Percentiles rank a stretch among this genome's conserved stretches.
Evolutionary conservation across 169 alveolate species (phyloP).

Genomic region (Plasmodium reichenowi): DNA sequence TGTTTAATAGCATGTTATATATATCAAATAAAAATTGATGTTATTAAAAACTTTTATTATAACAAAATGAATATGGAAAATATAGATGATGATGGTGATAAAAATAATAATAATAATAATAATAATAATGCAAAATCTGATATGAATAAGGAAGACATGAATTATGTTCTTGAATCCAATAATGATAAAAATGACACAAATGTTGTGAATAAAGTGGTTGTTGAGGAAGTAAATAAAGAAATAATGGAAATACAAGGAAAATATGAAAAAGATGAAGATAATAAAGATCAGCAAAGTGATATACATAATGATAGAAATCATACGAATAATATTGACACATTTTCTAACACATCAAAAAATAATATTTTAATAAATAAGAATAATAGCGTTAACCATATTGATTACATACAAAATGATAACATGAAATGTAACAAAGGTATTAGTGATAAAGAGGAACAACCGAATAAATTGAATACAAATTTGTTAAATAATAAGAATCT

Average conservation of each 20-base stretch:
- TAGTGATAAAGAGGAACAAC: slow-evolving; percentile 15
- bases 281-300: neutral
- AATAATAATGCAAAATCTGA: neutral
- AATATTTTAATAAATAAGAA: neutral
- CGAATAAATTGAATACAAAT: neutral
- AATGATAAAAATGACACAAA: neutral
- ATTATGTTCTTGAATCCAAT: neutral
- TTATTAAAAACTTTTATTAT: slow-evolving; percentile 69
- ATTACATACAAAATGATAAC: neutral
- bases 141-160: neutral
- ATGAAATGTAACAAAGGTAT: neutral
- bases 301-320: no score
- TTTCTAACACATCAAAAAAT: neutral
- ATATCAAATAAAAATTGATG: slow-evolving; percentile 72
- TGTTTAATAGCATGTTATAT: slow-evolving; percentile 73
- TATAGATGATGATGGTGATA: slow-evolving; percentile 9
- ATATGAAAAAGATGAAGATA: neutral
- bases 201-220: neutral
- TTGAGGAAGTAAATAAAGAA: neutral
- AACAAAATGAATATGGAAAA: slow-evolving; percentile 9
- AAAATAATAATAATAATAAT: neutral
- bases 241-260: neutral
- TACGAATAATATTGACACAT: neutral
- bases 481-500: slow-evolving; percentile 12
- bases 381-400: neutral